Evolutionary conservation across 192 early-diverging fungal species (phyloP).

Genomic region (Umbelopsis vinacea): DNA sequence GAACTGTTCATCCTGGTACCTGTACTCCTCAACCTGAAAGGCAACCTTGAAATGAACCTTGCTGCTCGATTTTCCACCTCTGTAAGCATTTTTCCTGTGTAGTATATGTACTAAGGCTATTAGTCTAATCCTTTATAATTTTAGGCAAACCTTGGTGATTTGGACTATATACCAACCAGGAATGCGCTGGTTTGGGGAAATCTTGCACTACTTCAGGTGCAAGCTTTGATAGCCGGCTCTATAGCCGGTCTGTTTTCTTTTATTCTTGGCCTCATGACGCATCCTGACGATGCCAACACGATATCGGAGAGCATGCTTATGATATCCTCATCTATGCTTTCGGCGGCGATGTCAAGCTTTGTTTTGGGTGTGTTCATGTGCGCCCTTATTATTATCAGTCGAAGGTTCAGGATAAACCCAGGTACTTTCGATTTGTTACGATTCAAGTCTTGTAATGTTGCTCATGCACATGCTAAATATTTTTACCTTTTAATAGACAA

Average conservation of each 20-base stretch:
- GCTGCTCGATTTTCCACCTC: constrained; percentile 84
- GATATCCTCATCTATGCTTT: constrained; percentile 69
- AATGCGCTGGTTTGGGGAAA: constrained; percentile 72
- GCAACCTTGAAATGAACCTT: constrained; percentile 92
- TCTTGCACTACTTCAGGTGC: constrained; percentile 74
- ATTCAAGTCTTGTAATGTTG: not conserved
- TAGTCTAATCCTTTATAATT: not conserved
- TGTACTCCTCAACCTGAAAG: constrained; percentile 85
- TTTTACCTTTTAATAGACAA: constrained; percentile 51
- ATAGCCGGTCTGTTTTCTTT: constrained; percentile 75
- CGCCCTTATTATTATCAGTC: constrained; percentile 64
- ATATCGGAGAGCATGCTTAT: constrained; percentile 55
- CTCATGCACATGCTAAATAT: not conserved
- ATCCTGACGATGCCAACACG: constrained; percentile 49
- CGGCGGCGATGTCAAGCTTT: constrained; percentile 70
- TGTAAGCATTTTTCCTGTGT: constrained; percentile 31
- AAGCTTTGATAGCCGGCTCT: constrained; percentile 70
- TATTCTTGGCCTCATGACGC: constrained; percentile 55
- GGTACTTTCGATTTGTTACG: constrained; percentile 42
- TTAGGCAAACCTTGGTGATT: constrained; percentile 67
- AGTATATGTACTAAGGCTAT: not conserved
- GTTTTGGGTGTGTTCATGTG: constrained; percentile 77
- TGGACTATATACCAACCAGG: constrained; percentile 56
- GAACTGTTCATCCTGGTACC: constrained; percentile 87
- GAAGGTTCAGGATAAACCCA: constrained; percentile 72